Evolutionary conservation across 495 filamentous ascomycete genomes (phyloP), one percentile per base, ranked within the genome.

Genomic region (Neurospora sp.): DNA sequence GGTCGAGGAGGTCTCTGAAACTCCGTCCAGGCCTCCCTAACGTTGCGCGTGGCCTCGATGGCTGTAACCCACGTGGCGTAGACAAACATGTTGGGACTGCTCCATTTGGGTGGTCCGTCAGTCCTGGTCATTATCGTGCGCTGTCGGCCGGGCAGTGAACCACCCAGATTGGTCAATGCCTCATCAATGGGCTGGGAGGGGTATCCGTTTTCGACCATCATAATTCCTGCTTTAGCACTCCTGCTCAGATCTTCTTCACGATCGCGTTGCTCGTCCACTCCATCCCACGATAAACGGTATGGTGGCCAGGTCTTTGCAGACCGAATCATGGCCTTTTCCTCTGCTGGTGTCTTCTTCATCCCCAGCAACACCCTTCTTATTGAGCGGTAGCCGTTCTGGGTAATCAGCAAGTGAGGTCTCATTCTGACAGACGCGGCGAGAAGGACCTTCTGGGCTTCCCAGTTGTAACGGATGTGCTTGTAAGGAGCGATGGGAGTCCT

Each of bases 251-350:
- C 80, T 34, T 86, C 84, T 45, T 86, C 81, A 6, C 75, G 77
- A 2, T 76, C 76, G 39, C 80, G 79, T 31, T 77, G 81, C 71
- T 83, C 82, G 74, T 86, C 85, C 1, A 82, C 78, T 1, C 84
- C 85, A 66, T 86, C 84, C 37, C 82, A 79, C 19, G 79, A 77
- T 75, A 80, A 77, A 34, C 82, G 79, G 72, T 83, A 85, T 8
- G 85, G 84, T 8, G 85, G 85, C 85, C 84, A 86, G 0, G 84
- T 84, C 37, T 79, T 79, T 6, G 79, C 75, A 42, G 80, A 77
- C 54, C 84, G 82, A 24, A 79, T 59, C 8, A 81, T 80, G 31
- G 81, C 80, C 11, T 71, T 79, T 24, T 71, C 80, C 78, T 86
- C 85, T 4, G 72, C 72, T 37, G 74, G 62, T 19, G 77, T 81